Evolutionary conservation across 306 rosid species (phyloP).

Genomic region (Prunus kanzakura): DNA sequence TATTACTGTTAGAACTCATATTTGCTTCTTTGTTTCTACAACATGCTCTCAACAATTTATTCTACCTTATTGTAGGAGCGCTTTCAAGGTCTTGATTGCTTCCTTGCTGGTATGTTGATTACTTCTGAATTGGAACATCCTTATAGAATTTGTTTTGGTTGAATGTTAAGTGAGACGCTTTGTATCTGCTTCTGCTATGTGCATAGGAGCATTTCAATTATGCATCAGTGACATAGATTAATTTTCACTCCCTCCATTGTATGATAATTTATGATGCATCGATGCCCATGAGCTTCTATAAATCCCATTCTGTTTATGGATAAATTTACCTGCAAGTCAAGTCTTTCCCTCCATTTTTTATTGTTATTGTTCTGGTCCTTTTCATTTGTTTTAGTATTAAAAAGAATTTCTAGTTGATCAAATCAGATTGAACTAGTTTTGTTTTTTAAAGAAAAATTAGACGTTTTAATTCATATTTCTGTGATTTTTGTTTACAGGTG

Average conservation of each 20-base stretch:
- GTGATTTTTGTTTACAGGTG: constrained; percentile 51
- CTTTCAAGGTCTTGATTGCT: constrained; percentile 92
- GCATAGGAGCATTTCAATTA: not conserved
- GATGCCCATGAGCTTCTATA: not conserved
- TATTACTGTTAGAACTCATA: not conserved
- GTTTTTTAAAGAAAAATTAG: not conserved
- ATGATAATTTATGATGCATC: not conserved
- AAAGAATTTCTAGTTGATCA: not conserved
- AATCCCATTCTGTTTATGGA: not conserved
- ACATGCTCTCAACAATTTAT: not conserved
- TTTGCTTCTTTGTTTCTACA: not conserved
- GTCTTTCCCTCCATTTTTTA: constrained; percentile 3
- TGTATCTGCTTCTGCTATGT: not conserved
- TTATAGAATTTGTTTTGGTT: not conserved
- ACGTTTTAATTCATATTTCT: not conserved
- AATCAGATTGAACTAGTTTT: not conserved
- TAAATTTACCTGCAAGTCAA: not conserved
- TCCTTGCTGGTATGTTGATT: constrained; percentile 78
- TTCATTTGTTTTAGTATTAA: not conserved
- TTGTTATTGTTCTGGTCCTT: not conserved
- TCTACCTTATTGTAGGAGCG: constrained; percentile 64
- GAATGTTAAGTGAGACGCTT: constrained; percentile 7
- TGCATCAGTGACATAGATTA: not conserved
- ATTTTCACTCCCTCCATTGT: not conserved
- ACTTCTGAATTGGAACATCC: constrained; percentile 13